Conservation (phyloP, 192 early-diverging fungal genomes). For the Umbelopsis vinacea region DNA sequence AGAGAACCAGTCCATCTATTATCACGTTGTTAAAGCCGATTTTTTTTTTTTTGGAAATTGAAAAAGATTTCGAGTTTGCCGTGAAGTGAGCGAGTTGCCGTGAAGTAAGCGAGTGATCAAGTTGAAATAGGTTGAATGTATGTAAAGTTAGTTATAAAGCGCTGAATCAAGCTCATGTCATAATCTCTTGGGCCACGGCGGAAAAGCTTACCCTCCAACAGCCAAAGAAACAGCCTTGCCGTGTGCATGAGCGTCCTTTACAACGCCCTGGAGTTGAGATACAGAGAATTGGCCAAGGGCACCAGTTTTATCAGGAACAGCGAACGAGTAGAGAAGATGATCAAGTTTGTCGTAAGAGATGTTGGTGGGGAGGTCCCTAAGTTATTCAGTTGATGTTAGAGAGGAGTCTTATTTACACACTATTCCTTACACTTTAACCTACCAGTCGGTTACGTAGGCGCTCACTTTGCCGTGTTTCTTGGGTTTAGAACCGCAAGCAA, state of each 20-base stretch:
- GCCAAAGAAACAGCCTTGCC: conserved; percentile 32
- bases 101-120: not conserved
- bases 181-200: too few relatives aligned
- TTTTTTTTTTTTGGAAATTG: too few relatives aligned
- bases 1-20: conserved; percentile 43
- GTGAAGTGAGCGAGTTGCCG: too few relatives aligned
- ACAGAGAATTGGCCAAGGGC: conserved; percentile 26
- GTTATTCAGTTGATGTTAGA: not conserved
- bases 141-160: not conserved
- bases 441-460: conserved; percentile 3
- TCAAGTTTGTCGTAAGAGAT: conserved; percentile 51
- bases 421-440: too few relatives aligned
- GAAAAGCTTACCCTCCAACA: conserved; percentile 37
- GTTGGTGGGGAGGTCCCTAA: conserved; percentile 30
- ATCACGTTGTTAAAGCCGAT: too few relatives aligned
- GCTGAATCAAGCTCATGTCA: too few relatives aligned
- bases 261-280: conserved; percentile 25
- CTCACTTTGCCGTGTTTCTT: not conserved
- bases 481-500: not conserved
- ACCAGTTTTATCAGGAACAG: conserved; percentile 37
- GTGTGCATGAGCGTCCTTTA: conserved; percentile 33
- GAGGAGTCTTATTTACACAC: too few relatives aligned
- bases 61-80: too few relatives aligned
- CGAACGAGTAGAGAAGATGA: conserved; percentile 69
- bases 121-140: not conserved